Evolutionary conservation across 805 yeast species (phyloP).

Genomic region (Candida morakotiae): DNA sequence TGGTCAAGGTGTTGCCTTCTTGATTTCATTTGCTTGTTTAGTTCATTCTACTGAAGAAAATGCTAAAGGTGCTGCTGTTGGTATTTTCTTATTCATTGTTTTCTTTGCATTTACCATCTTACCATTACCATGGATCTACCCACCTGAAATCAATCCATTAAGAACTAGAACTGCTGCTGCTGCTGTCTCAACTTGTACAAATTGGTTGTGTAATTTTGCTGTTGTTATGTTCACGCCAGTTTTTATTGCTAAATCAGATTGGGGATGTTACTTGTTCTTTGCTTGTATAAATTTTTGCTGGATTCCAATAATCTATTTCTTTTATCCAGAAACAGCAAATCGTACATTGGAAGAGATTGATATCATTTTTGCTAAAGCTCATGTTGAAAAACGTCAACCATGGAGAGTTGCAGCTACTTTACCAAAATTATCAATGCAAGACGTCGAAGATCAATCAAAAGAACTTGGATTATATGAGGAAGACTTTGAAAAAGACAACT

Average conservation of each 20-base stretch:
- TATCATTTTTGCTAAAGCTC: constrained; percentile 61
- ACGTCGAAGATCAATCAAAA: constrained; percentile 58
- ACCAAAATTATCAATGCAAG: constrained; percentile 54
- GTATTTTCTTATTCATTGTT: constrained; percentile 41
- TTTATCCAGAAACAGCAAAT: constrained; percentile 45
- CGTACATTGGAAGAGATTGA: constrained; percentile 44
- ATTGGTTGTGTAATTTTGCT: constrained; percentile 42
- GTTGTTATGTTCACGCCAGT: constrained; percentile 46
- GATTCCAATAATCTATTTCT: constrained; percentile 39
- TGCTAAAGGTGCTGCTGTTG: constrained; percentile 44
- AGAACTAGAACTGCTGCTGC: constrained; percentile 44
- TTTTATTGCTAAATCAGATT: constrained; percentile 32
- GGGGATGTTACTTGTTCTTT: constrained; percentile 42
- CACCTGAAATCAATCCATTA: constrained; percentile 45
- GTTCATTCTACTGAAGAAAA: constrained; percentile 23
- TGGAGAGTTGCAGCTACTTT: constrained; percentile 61
- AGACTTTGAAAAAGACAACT: constrained; percentile 36
- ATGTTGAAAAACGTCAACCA: constrained; percentile 52
- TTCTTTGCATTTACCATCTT: constrained; percentile 42
- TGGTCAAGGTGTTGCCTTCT: constrained; percentile 39
- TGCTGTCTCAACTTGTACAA: constrained; percentile 42
- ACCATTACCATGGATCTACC: constrained; percentile 46
- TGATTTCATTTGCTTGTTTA: constrained; percentile 40
- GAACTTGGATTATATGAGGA: constrained; percentile 53
- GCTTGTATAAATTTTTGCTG: constrained; percentile 35